These are phyloP conservation scores for Linderina pennispora DNA, from an alignment of 192 early-diverging fungal genomes.

Conservation along the genomic window DNA sequence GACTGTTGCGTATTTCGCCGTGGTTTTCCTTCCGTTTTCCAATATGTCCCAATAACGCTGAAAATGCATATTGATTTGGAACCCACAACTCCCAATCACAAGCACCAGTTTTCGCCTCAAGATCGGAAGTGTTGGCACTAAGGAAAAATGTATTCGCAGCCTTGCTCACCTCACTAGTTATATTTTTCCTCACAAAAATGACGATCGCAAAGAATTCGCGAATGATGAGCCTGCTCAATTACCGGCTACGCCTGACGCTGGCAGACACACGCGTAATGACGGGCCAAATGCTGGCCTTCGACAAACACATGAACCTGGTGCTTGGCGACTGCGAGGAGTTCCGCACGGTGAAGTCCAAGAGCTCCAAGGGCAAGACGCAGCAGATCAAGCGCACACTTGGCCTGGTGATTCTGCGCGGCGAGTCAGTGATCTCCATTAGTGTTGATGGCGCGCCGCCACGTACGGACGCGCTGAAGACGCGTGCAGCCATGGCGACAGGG, in stretches of 20 bases:
- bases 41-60: too few relatives aligned
- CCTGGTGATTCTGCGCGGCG: constrained; percentile 90
- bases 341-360: constrained; percentile 80
- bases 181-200: constrained; percentile 38
- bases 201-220: constrained; percentile 73
- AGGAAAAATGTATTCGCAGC: too few relatives aligned
- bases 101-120: too few relatives aligned
- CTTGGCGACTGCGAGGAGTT: constrained; percentile 97
- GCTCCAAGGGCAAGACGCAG: constrained; percentile 42
- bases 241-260: constrained; percentile 87
- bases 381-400: constrained; percentile 92
- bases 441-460: constrained; percentile 92
- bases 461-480: too few relatives aligned
- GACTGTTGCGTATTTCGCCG: too few relatives aligned
- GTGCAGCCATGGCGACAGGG: too few relatives aligned
- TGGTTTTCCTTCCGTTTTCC: too few relatives aligned
- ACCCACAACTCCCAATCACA: too few relatives aligned
- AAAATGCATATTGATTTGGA: too few relatives aligned
- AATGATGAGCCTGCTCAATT: constrained; percentile 93
- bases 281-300: constrained; percentile 99
- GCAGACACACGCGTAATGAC: constrained; percentile 87
- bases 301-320: constrained; percentile 99
- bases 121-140: too few relatives aligned
- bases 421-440: constrained; percentile 83
- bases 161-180: too few relatives aligned